These are phyloP conservation scores for Termitomyces sp. DNA, from an alignment of 1,284 basidiomycete species.

Conservation along the genomic window DNA sequence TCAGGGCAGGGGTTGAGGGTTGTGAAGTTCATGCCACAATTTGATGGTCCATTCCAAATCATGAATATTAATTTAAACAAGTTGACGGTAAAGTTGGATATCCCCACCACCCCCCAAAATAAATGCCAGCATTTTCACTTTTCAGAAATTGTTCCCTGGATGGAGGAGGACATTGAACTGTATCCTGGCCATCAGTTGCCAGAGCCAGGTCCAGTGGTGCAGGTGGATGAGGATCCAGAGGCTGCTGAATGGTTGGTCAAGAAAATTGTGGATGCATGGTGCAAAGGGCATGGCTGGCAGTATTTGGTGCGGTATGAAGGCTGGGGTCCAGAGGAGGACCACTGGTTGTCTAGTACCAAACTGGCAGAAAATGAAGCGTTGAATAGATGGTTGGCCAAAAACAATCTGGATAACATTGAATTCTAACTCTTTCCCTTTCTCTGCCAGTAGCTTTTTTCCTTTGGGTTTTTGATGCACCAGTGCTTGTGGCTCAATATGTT, in stretches of 20 bases:
- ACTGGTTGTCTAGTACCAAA: neutral
- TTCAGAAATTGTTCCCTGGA: neutral
- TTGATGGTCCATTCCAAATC: neutral
- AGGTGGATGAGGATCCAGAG: neutral
- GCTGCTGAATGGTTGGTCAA: neutral
- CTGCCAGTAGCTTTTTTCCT: too few relatives aligned
- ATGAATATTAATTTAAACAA: neutral
- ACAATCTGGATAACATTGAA: too few relatives aligned
- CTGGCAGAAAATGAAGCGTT: neutral
- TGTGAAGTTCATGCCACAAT: neutral
- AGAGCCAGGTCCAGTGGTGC: neutral
- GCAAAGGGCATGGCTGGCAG: neutral
- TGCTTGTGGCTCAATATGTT: too few relatives aligned
- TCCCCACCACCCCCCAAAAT: neutral
- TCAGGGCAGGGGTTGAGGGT: neutral
- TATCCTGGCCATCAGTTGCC: neutral
- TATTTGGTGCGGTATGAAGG: neutral
- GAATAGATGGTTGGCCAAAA: neutral
- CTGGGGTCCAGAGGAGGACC: neutral
- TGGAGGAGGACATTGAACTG: neutral
- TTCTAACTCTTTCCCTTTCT: too few relatives aligned
- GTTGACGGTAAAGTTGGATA: neutral
- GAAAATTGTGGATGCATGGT: neutral
- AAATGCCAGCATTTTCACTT: neutral
- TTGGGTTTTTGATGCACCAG: too few relatives aligned